Percentiles rank a stretch among this genome's conserved stretches.
phyloP scores from a whole-genome alignment of 1,284 basidiomycete species.

The Fomitopsis betulina region DNA sequence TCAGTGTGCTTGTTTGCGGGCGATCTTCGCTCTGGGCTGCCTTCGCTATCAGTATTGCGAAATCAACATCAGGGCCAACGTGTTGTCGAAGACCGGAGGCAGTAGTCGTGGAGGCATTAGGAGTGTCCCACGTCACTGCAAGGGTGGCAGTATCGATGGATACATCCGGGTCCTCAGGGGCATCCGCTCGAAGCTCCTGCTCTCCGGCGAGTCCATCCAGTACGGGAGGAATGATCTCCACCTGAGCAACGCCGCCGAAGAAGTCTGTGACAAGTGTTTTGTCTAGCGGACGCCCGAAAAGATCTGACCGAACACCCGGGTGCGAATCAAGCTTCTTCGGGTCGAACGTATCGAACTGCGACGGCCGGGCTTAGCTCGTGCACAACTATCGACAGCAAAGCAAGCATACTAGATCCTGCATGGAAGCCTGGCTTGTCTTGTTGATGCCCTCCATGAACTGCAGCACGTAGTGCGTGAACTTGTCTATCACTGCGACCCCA shows the following conservation, averaged over 20 bases:
- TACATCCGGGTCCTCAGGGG: background rate
- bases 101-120: background rate
- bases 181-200: background rate
- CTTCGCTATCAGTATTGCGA: background rate
- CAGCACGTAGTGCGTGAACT: conserved; percentile 90
- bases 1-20: conserved; percentile 11
- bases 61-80: background rate
- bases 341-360: conserved; percentile 80
- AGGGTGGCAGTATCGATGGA: background rate
- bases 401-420: conserved; percentile 78
- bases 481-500: conserved; percentile 94
- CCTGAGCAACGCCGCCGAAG: conserved; percentile 88
- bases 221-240: conserved; percentile 49
- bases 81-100: background rate
- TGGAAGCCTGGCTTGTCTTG: conserved; percentile 79
- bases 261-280: conserved; percentile 90
- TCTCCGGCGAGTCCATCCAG: background rate
- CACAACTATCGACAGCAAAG: background rate
- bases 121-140: background rate
- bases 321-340: conserved; percentile 75
- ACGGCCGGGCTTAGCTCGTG: conserved; percentile 3
- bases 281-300: conserved; percentile 69
- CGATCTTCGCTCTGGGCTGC: background rate
- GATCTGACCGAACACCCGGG: conserved; percentile 82
- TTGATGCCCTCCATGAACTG: conserved; percentile 91